A percentile compares a stretch with the other conserved stretches of the same genome.
Evolutionary conservation across 805 yeast species (phyloP).

Genomic region (Wickerhamomyces chambardii): DNA sequence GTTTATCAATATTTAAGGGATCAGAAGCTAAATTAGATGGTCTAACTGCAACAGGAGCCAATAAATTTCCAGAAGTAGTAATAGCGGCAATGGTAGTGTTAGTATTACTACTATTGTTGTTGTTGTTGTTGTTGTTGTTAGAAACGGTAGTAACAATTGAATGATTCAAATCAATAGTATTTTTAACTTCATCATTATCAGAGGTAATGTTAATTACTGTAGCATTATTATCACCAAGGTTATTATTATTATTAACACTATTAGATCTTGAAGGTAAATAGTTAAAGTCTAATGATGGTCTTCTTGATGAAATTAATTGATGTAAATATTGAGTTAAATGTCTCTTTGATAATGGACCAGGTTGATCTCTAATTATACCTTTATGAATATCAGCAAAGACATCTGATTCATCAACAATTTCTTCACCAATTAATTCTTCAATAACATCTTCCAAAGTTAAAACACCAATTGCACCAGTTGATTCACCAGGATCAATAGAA

Average conservation of each 20-base stretch:
- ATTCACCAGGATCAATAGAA: slow-evolving; percentile 74
- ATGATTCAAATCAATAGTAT: neutral
- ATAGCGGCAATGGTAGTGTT: no score
- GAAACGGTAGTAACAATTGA: no score
- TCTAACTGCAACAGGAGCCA: slow-evolving; percentile 7
- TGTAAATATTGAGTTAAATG: slow-evolving; percentile 65
- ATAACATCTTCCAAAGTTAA: slow-evolving; percentile 95
- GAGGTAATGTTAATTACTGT: neutral
- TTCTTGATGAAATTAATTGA: slow-evolving; percentile 41
- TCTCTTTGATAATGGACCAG: slow-evolving; percentile 67
- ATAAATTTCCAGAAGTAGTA: no score
- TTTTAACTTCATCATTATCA: neutral
- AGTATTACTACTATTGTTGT: no score
- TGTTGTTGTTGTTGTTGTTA: no score
- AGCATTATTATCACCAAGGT: neutral
- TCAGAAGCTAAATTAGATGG: slow-evolving; percentile 55
- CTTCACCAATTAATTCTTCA: slow-evolving; percentile 96
- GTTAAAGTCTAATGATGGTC: slow-evolving; percentile 22
- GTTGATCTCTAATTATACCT: slow-evolving; percentile 68
- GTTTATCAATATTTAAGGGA: slow-evolving; percentile 56
- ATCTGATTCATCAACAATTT: slow-evolving; percentile 93
- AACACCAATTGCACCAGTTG: slow-evolving; percentile 83
- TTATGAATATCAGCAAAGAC: slow-evolving; percentile 88
- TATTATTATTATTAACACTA: neutral
- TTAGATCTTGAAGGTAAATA: no score